Percentiles rank a stretch among this genome's conserved stretches.
These are phyloP conservation scores for Polyplosphaeria fusca DNA, from an alignment of 495 filamentous ascomycete genomes.

Conservation along the genomic window DNA sequence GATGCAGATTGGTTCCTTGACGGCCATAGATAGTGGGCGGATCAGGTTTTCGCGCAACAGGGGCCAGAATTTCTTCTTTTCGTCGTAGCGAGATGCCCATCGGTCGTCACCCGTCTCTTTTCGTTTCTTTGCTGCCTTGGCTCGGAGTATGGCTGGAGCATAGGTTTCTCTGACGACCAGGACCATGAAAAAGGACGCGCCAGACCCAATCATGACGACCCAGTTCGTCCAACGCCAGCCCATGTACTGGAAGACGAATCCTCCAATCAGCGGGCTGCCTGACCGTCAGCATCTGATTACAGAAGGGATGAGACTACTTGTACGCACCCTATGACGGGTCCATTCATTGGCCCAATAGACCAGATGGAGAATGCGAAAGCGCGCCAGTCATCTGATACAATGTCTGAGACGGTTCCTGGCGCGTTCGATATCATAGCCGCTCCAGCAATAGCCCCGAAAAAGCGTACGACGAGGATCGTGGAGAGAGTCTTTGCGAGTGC, in stretches of 20 bases:
- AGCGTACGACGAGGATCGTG: constrained; percentile 65
- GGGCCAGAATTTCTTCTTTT: constrained; percentile 52
- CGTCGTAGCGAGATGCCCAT: constrained; percentile 75
- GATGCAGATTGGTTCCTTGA: constrained; percentile 77
- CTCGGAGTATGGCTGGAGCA: constrained; percentile 58
- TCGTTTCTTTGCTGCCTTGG: constrained; percentile 63
- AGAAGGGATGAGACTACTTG: not conserved
- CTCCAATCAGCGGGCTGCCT: constrained; percentile 60
- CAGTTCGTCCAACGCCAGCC: constrained; percentile 90
- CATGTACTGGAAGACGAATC: constrained; percentile 60
- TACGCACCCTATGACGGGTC: constrained; percentile 49
- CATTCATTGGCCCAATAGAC: constrained; percentile 76
- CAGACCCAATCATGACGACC: constrained; percentile 69
- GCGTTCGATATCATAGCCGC: constrained; percentile 76
- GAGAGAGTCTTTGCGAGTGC: constrained; percentile 63
- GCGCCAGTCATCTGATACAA: constrained; percentile 65
- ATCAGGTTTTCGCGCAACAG: constrained; percentile 68
- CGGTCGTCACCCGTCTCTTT: constrained; percentile 72
- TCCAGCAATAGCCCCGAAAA: constrained; percentile 74
- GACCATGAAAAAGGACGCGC: constrained; percentile 52
- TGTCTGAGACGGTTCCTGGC: constrained; percentile 79
- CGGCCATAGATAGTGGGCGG: constrained; percentile 72
- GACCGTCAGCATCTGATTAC: not conserved
- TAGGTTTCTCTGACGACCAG: constrained; percentile 35
- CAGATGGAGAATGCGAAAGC: constrained; percentile 72